Evolutionary conservation across 1,284 basidiomycete genomes (phyloP), one percentile per base, ranked within the genome.

Genomic region (Inonotus obliquus): DNA sequence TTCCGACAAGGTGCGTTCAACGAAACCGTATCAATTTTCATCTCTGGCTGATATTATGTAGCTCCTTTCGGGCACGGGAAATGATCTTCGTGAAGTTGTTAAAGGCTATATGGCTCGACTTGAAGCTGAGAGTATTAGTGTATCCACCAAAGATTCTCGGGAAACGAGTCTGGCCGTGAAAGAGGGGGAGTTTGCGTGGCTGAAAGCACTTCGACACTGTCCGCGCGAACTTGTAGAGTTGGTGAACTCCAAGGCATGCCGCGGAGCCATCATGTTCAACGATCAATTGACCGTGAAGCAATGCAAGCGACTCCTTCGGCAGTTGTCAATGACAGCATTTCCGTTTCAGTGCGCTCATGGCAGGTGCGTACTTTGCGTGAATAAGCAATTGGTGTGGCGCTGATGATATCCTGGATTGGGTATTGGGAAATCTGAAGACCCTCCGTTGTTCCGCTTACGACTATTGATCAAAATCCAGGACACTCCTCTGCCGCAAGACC

Each of bases 181-280:
- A 25, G 49, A 21, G 5, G 72, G 67, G 58, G 75, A 73, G 59
- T 74, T 74, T 48, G 70, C 71, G 63, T 95, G 92, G 93, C 75
- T 88, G 60, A 81, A 81, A 65, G 84, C 86, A 35, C 72, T 94
- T 55, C 82, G 90, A 32, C 85, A 83, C 79, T 94, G 91, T 73
- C 95, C 95, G 9, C 79, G 78, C 53, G 85, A 83, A 61, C 79
- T 97, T 59, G 71, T 94, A 11, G 90, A 94, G 51, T 75, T 98
- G 63, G 79, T 94, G 63, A 95, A 96, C 73, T 96, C 93, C 4
- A 94, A 93, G 73, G 95, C 95, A 13, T 98, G 95, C 69, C 81
- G 95, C 77, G 93, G 92, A 54, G 93, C 95, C 0, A 91, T 97
- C 73, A 98, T 98, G 96, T 98, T 98, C 79, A 95, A 94, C 67